Conservation (phyloP, 2,329 filamentous ascomycete genomes). For the Chrysoporthe austroafricana region DNA sequence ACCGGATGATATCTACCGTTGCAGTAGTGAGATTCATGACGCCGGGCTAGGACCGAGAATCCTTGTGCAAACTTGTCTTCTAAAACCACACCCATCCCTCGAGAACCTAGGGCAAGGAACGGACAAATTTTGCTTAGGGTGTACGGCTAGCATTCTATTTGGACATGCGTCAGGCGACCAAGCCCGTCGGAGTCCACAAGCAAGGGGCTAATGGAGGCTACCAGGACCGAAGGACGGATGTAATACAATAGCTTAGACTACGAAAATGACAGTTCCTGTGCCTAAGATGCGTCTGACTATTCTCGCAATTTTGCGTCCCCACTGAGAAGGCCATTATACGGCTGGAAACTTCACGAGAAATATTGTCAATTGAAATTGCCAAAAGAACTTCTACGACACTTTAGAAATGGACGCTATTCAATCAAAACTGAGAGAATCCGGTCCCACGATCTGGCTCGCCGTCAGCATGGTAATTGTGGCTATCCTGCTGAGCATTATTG, state of each 20-base stretch:
- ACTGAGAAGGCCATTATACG: neutral
- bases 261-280: neutral
- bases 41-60: neutral
- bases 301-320: neutral
- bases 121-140: neutral
- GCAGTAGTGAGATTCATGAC: neutral
- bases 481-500: neutral
- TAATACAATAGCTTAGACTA: neutral
- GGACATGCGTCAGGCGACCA: neutral
- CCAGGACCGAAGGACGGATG: neutral
- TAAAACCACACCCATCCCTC: neutral
- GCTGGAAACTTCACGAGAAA: neutral
- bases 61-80: neutral
- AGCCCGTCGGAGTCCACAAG: neutral
- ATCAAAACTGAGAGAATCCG: slow-evolving; percentile 1
- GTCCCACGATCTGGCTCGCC: slow-evolving; percentile 2
- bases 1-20: neutral
- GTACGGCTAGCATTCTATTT: neutral
- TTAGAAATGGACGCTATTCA: slow-evolving; percentile 6
- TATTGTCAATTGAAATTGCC: neutral
- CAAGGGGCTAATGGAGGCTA: neutral
- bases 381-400: neutral
- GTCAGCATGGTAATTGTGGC: neutral
- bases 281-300: neutral
- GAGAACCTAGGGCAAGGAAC: neutral